A percentile compares a stretch with the other conserved stretches of the same genome.
phyloP scores from a whole-genome alignment of 305 asterid species.

The Fraxinus baroniana region DNA sequence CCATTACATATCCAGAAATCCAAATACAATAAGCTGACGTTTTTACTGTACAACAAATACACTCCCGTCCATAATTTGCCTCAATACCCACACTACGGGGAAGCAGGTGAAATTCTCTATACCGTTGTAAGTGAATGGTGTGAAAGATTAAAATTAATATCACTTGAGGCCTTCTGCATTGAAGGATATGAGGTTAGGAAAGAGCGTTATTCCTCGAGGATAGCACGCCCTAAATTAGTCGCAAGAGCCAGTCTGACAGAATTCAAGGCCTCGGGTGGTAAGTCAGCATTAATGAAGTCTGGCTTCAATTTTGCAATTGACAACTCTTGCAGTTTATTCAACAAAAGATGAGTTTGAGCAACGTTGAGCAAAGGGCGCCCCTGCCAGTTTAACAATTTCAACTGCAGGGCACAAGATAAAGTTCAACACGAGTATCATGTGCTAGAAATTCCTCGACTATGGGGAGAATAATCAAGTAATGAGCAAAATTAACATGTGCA shows the following conservation, averaged over 20 bases:
- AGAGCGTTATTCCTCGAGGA: conserved; percentile 63
- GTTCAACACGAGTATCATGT: conserved; percentile 13
- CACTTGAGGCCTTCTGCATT: background rate
- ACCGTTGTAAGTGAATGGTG: background rate
- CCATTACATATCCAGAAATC: background rate
- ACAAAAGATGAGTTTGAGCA: conserved; percentile 67
- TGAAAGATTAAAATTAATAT: background rate
- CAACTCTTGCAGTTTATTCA: conserved; percentile 85
- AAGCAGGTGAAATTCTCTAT: background rate
- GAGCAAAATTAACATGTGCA: conserved; percentile 4
- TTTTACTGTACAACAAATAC: background rate
- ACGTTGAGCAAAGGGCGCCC: conserved; percentile 67
- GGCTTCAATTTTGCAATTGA: conserved; percentile 78
- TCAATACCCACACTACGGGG: background rate
- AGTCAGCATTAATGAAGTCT: conserved; percentile 58
- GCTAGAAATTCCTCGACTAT: background rate
- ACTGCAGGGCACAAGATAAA: conserved; percentile 41
- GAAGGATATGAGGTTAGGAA: background rate
- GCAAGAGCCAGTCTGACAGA: conserved; percentile 86
- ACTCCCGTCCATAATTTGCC: background rate
- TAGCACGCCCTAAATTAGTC: conserved; percentile 80
- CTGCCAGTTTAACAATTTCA: conserved; percentile 76
- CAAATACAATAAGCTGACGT: background rate
- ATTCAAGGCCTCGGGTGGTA: conserved; percentile 77
- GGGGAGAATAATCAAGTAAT: background rate